Base-by-base conservation (phyloP, 2,329 filamentous ascomycete genomes). In the Diaporthe helianthi region DNA sequence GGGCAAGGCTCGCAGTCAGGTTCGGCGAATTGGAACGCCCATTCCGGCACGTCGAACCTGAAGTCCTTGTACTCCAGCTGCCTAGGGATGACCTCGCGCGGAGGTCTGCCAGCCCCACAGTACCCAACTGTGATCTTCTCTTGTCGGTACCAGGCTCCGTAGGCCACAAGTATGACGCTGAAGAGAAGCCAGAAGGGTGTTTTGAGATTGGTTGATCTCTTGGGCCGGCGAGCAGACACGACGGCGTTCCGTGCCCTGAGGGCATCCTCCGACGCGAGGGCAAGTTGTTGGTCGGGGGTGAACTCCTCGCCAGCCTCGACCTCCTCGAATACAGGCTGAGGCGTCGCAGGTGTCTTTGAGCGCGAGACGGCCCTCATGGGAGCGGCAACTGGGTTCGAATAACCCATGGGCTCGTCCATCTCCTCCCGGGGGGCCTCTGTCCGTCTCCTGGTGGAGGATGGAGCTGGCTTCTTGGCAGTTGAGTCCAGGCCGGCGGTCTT, bases 71-170 rank as follows among this genome's bases (percentile, higher is more conserved):
- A 69, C 36, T 89, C 86, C 13, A 83, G 73, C 69, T 76, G 78
- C n/a, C 79, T 77, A 13, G 86, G 85, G 22, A 88, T 78, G 36
- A 89, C 76, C 72, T 83, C 76, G 38, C 80, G 83, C 2, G 85
- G 87, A 58, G 88, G 84, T 65, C 90, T 88, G 29, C 92, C 96
- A 65, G 97, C 87, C 15, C 94, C 94, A 78, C 96, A 99, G 77
- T 97, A 99, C 41, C 97, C 96, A 24, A 98, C 93, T 19, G 93
- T 92, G n/a, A 97, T 84, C 84, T 98, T 98, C 80, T 99, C 96
- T 77, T 97, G 93, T 60, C 95, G 87, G 83, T 94, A 99, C 87
- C 94, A 96, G 10, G 88, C 88, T 36, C 86, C 91, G 72, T 97
- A 93, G 0, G 91, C 89, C 38, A 87, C 87, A 8, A 96, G 79